A percentile compares a stretch with the other conserved stretches of the same genome.
Conservation (phyloP, 106 monocot genomes). For the Platanthera zijinensis region DNA sequence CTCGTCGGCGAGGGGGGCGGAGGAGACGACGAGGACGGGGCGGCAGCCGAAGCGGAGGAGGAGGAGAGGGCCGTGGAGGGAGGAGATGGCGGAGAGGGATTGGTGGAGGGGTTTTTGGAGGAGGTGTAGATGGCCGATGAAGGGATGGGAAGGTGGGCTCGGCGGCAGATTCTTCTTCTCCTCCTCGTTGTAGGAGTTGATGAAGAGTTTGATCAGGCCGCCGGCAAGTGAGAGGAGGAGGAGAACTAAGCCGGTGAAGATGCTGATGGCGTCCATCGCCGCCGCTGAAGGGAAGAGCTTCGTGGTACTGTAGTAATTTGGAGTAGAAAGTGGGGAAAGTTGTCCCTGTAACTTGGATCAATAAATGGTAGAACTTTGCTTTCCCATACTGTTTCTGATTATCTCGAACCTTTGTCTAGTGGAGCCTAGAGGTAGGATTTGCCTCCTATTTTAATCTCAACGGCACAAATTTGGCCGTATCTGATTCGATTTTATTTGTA, state of each 20-base stretch:
- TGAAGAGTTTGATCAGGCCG: background rate
- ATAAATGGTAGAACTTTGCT: too few species aligned
- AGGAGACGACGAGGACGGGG: conserved; percentile 26
- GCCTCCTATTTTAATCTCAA: too few species aligned
- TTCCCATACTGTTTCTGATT: too few species aligned
- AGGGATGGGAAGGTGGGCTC: background rate
- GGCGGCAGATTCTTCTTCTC: background rate
- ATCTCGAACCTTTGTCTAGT: too few species aligned
- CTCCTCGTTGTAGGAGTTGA: background rate
- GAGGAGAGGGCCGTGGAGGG: conserved; percentile 21
- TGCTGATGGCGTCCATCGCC: background rate
- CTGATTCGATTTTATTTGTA: too few species aligned
- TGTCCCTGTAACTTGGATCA: too few species aligned
- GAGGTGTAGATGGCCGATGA: background rate
- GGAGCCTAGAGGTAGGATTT: too few species aligned
- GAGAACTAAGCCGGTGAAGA: background rate
- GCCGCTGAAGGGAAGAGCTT: background rate
- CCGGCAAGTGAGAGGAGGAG: background rate
- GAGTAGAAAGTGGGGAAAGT: too few species aligned
- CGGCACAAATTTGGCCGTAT: too few species aligned
- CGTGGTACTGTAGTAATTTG: too few species aligned
- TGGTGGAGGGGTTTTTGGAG: conserved; percentile 21
- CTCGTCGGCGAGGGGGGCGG: conserved; percentile 22
- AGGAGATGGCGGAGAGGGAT: conserved; percentile 13
- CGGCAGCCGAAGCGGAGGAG: conserved; percentile 35